Percentiles rank a stretch among this genome's conserved stretches.
phyloP scores from a whole-genome alignment of 176 grass and related monocot species.

The Avena eriantha region DNA sequence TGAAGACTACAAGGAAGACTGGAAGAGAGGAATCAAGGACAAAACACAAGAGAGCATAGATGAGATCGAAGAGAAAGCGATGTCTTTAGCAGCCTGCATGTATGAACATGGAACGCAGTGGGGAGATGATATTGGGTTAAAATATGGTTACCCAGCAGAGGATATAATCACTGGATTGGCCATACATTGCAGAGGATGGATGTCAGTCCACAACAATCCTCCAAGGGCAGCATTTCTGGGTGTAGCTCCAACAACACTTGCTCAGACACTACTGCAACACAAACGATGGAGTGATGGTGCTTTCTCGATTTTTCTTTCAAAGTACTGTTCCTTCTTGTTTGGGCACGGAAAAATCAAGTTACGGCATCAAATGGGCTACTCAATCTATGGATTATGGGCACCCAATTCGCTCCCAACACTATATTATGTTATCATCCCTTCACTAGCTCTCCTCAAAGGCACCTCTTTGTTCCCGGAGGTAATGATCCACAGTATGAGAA shows the following conservation, averaged over 20 bases:
- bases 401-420: slow-evolving; percentile 67
- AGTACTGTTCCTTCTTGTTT: slow-evolving; percentile 61
- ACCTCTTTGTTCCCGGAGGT: slow-evolving; percentile 79
- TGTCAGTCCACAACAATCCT: slow-evolving; percentile 61
- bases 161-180: slow-evolving; percentile 73
- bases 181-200: slow-evolving; percentile 88
- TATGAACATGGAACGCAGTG: slow-evolving; percentile 72
- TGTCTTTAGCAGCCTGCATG: slow-evolving; percentile 55
- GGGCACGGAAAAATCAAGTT: slow-evolving; percentile 66
- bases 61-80: slow-evolving; percentile 56
- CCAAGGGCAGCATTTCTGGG: slow-evolving; percentile 68
- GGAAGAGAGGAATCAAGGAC: slow-evolving; percentile 44
- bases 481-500: slow-evolving; percentile 24
- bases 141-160: slow-evolving; percentile 72
- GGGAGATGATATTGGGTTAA: slow-evolving; percentile 77
- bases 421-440: slow-evolving; percentile 67
- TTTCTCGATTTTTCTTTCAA: slow-evolving; percentile 65
- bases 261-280: slow-evolving; percentile 71
- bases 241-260: slow-evolving; percentile 66
- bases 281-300: slow-evolving; percentile 85
- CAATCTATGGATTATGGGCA: slow-evolving; percentile 64
- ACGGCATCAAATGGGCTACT: slow-evolving; percentile 67
- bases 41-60: slow-evolving; percentile 24
- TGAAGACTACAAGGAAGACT: slow-evolving; percentile 61
- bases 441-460: slow-evolving; percentile 74